Conservation (phyloP, 768 basidiomycete species). For the Sarcodon aspratus region DNA sequence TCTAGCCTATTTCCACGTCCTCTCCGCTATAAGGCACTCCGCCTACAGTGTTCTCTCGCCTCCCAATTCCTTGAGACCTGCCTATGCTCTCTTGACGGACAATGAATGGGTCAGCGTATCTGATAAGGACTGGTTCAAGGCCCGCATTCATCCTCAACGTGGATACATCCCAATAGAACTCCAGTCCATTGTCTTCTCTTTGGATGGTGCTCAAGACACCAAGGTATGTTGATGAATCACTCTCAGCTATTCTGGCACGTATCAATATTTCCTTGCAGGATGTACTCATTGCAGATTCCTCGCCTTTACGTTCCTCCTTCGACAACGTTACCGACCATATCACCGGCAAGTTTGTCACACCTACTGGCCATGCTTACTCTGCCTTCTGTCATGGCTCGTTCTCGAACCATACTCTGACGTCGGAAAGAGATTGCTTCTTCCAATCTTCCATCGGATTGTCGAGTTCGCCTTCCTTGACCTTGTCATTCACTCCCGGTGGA, state of each 20-base stretch:
- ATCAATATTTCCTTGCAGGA: neutral
- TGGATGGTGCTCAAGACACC: constrained; percentile 20
- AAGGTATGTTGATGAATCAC: neutral
- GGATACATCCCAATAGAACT: constrained; percentile 41
- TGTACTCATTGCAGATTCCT: neutral
- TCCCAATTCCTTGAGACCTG: constrained; percentile 37
- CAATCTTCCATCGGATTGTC: constrained; percentile 21
- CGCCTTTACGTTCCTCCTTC: constrained; percentile 21
- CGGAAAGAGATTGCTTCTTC: constrained; percentile 25
- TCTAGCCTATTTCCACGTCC: constrained; percentile 88
- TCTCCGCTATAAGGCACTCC: constrained; percentile 83
- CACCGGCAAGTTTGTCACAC: constrained; percentile 25
- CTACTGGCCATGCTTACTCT: constrained; percentile 36
- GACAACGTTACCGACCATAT: constrained; percentile 40
- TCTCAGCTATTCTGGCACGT: neutral
- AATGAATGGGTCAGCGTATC: constrained; percentile 54
- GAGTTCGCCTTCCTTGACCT: constrained; percentile 31
- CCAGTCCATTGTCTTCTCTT: constrained; percentile 61
- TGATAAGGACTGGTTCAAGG: constrained; percentile 38
- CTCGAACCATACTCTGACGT: constrained; percentile 8
- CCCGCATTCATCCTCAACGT: constrained; percentile 17
- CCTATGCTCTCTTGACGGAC: constrained; percentile 41
- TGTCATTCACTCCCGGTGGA: constrained; percentile 37
- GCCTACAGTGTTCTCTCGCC: constrained; percentile 57
- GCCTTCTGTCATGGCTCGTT: constrained; percentile 36